These are phyloP conservation scores for Durio zibethinus DNA, from an alignment of 345 rosid species.

Conservation along the genomic window DNA sequence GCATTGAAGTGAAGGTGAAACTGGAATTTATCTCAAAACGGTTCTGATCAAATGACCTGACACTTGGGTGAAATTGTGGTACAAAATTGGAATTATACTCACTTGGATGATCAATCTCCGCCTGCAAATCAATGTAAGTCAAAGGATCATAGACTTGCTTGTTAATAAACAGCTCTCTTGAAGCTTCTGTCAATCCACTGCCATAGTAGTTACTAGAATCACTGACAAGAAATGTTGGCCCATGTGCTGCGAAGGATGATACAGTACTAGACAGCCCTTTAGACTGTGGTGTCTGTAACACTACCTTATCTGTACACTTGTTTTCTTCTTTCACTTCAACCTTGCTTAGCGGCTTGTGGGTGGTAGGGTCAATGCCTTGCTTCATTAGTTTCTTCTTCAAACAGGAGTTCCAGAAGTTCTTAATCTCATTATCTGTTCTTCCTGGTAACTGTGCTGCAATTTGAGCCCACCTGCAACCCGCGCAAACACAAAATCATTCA, in stretches of 20 bases:
- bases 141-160: slow-evolving; percentile 34
- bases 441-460: slow-evolving; percentile 63
- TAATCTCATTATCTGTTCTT: slow-evolving; percentile 69
- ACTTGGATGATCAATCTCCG: slow-evolving; percentile 18
- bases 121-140: slow-evolving; percentile 37
- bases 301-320: slow-evolving; percentile 11
- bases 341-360: slow-evolving; percentile 42
- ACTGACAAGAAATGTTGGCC: slow-evolving; percentile 39
- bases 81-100: slow-evolving; percentile 27
- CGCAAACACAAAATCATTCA: not conserved
- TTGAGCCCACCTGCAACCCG: slow-evolving; percentile 58
- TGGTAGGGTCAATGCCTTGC: slow-evolving; percentile 64
- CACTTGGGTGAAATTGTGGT: slow-evolving; percentile 20
- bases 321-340: slow-evolving; percentile 34
- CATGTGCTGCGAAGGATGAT: slow-evolving; percentile 29
- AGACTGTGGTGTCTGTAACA: slow-evolving; percentile 7
- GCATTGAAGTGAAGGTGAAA: slow-evolving; percentile 42
- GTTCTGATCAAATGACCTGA: slow-evolving; percentile 17
- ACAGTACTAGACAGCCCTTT: not conserved
- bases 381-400: slow-evolving; percentile 70
- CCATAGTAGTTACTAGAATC: slow-evolving; percentile 14
- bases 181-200: slow-evolving; percentile 23
- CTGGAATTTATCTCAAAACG: slow-evolving; percentile 31
- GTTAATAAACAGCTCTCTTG: slow-evolving; percentile 28
- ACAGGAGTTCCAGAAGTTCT: slow-evolving; percentile 68